Conservation (phyloP, 179 eudicot genomes). For the Drosera spatulata region DNA sequence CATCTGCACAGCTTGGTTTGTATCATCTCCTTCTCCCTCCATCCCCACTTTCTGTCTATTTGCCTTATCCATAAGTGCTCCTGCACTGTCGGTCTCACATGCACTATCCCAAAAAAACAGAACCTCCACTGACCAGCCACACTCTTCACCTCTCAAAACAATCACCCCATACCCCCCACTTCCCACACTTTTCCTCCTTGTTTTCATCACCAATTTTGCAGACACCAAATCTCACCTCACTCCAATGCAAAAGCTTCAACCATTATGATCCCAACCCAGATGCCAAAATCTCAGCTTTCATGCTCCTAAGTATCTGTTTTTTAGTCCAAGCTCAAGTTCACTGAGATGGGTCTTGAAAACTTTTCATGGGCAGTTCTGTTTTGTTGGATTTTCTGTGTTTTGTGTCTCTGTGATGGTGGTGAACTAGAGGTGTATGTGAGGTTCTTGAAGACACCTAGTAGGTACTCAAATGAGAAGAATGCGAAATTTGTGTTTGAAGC, state of each 20-base stretch:
- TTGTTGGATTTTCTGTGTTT: slow-evolving; percentile 35
- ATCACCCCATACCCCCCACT: slow-evolving; percentile 2
- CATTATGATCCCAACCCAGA: neutral
- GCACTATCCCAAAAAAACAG: slow-evolving; percentile 15
- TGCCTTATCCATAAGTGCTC: slow-evolving; percentile 11
- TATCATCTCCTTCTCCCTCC: slow-evolving; percentile 7
- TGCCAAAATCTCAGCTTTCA: slow-evolving; percentile 8
- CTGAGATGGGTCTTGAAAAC: slow-evolving; percentile 31
- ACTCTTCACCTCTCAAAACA: neutral
- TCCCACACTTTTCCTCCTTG: slow-evolving; percentile 7
- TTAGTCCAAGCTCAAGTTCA: neutral
- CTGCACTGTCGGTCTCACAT: slow-evolving; percentile 26
- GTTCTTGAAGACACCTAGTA: slow-evolving; percentile 49
- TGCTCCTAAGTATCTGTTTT: neutral
- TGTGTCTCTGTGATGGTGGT: slow-evolving; percentile 23
- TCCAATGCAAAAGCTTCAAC: neutral
- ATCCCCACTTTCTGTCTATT: too few species aligned
- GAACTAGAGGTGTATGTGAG: slow-evolving; percentile 33
- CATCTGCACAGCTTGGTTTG: too few species aligned
- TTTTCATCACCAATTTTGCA: slow-evolving; percentile 3
- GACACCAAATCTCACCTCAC: slow-evolving; percentile 14
- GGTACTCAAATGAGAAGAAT: slow-evolving; percentile 34
- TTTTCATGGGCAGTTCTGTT: slow-evolving; percentile 25
- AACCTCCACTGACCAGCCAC: slow-evolving; percentile 10
- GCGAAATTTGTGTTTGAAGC: slow-evolving; percentile 61